These are phyloP conservation scores for Tricholoma hemisulphureum DNA, from an alignment of 768 basidiomycete species.

Conservation along the genomic window DNA sequence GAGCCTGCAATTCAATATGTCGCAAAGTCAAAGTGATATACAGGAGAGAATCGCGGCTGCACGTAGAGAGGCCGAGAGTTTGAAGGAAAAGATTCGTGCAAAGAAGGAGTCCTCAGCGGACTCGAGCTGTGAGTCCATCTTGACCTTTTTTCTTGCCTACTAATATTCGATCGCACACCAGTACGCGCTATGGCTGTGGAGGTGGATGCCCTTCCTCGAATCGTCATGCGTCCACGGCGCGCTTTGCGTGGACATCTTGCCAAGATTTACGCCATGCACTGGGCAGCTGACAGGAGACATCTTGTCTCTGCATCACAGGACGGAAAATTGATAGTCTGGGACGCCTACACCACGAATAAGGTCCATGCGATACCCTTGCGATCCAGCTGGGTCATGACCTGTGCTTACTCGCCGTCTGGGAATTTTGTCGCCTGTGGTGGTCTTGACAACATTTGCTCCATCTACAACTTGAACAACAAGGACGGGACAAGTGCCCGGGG, in stretches of 20 bases:
- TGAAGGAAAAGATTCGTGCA: conserved; percentile 98
- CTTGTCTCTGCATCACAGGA: conserved; percentile 99
- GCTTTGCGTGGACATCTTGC: conserved; percentile 96
- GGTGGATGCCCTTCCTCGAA: conserved; percentile 91
- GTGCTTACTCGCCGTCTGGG: conserved; percentile 95
- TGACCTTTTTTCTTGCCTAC: conserved; percentile 1
- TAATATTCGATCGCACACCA: conserved; percentile 31
- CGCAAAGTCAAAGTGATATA: conserved; percentile 79
- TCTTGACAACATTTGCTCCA: conserved; percentile 98
- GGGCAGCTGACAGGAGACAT: conserved; percentile 96
- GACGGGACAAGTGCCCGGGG: conserved; percentile 80
- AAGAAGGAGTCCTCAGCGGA: conserved; percentile 98
- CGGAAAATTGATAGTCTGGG: conserved; percentile 99
- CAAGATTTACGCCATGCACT: conserved; percentile 99
- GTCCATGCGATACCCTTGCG: conserved; percentile 98
- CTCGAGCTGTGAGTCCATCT: conserved; percentile 77
- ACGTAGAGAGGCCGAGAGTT: conserved; percentile 90
- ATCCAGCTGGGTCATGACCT: conserved; percentile 99
- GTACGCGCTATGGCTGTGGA: conserved; percentile 99
- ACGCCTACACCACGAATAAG: conserved; percentile 99
- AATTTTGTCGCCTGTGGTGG: conserved; percentile 98
- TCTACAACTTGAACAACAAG: conserved; percentile 90
- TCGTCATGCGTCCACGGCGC: conserved; percentile 94
- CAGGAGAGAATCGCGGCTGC: conserved; percentile 95
- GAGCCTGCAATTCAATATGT: conserved; percentile 45